A percentile compares a stretch with the other conserved stretches of the same genome.
Evolutionary conservation across 768 basidiomycete species (phyloP).

Genomic region (Lactifluus pinguis): DNA sequence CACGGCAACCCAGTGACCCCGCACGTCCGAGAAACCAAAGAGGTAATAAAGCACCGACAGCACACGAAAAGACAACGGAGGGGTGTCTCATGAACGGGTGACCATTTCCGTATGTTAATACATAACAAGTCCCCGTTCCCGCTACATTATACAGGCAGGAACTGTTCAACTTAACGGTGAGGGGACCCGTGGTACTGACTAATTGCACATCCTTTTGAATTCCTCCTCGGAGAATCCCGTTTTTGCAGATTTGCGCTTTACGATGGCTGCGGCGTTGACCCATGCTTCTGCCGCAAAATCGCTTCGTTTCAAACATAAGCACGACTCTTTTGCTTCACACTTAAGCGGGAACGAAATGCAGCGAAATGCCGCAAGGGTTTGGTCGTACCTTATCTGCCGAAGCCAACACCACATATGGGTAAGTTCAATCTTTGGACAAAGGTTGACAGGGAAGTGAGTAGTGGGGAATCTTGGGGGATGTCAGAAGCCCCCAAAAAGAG

Average conservation of each 20-base stretch:
- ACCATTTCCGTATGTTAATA: neutral
- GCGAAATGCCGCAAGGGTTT: neutral
- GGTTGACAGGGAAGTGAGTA: constrained; percentile 12
- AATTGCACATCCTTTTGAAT: neutral
- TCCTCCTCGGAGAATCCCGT: neutral
- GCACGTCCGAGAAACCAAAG: neutral
- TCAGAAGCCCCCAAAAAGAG: neutral
- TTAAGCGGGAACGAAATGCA: neutral
- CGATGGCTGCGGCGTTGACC: neutral
- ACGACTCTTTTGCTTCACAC: neutral
- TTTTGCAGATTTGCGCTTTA: neutral
- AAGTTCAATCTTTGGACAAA: neutral
- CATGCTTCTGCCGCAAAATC: constrained; percentile 4
- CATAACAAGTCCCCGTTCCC: constrained; percentile 2
- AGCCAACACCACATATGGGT: neutral
- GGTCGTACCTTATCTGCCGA: constrained; percentile 7
- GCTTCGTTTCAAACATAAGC: neutral
- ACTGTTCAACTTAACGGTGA: neutral
- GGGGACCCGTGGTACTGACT: neutral
- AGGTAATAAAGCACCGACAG: neutral
- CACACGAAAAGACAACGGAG: neutral
- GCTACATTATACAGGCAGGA: neutral
- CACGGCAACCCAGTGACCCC: neutral
- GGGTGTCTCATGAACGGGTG: neutral
- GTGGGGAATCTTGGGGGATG: constrained; percentile 1